phyloP scores from a whole-genome alignment of 2,329 filamentous ascomycete genomes.

The Polytolypa hystricis region DNA sequence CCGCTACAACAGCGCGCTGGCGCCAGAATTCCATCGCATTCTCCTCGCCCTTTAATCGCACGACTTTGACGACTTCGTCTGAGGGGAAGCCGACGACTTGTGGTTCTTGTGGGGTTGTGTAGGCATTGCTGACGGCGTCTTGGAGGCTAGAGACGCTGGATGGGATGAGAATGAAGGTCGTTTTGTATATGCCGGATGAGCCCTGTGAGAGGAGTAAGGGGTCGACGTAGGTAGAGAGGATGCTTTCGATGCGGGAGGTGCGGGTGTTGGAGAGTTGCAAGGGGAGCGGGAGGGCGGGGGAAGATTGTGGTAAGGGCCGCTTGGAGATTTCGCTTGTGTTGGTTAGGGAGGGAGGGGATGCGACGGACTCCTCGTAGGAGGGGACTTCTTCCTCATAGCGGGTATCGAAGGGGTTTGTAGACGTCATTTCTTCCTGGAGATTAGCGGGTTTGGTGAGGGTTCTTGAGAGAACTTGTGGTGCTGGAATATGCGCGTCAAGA shows the following conservation, averaged over 20 bases:
- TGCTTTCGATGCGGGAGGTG: slow-evolving; percentile 27
- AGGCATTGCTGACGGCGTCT: slow-evolving; percentile 11
- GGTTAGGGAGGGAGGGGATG: slow-evolving; percentile 1
- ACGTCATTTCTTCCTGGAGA: background rate
- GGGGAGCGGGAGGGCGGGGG: slow-evolving; percentile 11
- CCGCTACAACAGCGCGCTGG: slow-evolving; percentile 28
- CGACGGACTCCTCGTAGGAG: slow-evolving; percentile 23
- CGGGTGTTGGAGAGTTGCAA: slow-evolving; percentile 28
- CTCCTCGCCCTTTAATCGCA: slow-evolving; percentile 30
- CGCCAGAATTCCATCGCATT: slow-evolving; percentile 35
- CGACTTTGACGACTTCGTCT: slow-evolving; percentile 28
- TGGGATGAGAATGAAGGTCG: slow-evolving; percentile 35
- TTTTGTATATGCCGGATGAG: slow-evolving; percentile 32
- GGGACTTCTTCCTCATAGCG: slow-evolving; percentile 18
- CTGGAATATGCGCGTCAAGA: no score
- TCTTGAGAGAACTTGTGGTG: no score
- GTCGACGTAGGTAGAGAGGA: slow-evolving; percentile 30
- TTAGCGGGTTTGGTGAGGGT: no score
- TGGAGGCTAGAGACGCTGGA: slow-evolving; percentile 28
- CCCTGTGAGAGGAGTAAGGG: slow-evolving; percentile 31
- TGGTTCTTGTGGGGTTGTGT: slow-evolving; percentile 12
- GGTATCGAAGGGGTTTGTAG: slow-evolving; percentile 4
- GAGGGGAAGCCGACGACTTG: slow-evolving; percentile 31
- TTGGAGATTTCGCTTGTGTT: slow-evolving; percentile 10
- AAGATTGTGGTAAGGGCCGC: slow-evolving; percentile 19